Conservation (phyloP, 2,329 filamentous ascomycete genomes). For the Sporothrix sp. region DNA sequence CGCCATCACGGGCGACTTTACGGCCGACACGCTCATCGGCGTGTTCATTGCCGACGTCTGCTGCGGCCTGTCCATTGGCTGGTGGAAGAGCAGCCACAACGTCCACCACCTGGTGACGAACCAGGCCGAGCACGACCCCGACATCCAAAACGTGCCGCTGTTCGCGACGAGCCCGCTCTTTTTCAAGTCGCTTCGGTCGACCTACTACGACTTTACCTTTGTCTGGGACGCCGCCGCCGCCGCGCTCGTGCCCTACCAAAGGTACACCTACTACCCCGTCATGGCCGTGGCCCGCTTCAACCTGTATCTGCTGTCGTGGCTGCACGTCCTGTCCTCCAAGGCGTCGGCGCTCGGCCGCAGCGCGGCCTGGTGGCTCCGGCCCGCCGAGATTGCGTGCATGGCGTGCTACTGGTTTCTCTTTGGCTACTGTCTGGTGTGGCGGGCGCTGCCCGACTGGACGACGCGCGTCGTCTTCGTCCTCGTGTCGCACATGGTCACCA, state of each 20-base stretch:
- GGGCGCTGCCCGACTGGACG: constrained; percentile 46
- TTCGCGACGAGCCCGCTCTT: constrained; percentile 59
- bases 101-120: constrained; percentile 60
- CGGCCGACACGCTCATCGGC: constrained; percentile 48
- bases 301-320: constrained; percentile 58
- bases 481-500: constrained; percentile 54
- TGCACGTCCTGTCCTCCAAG: constrained; percentile 48
- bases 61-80: constrained; percentile 56
- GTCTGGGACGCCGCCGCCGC: constrained; percentile 52
- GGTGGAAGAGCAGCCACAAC: constrained; percentile 62
- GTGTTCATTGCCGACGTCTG: constrained; percentile 56
- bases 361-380: constrained; percentile 58
- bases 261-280: constrained; percentile 59
- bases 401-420: constrained; percentile 58
- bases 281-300: constrained; percentile 63
- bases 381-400: constrained; percentile 54
- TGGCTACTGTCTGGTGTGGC: constrained; percentile 55
- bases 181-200: constrained; percentile 52
- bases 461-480: constrained; percentile 52
- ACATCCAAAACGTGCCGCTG: constrained; percentile 58
- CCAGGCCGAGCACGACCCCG: constrained; percentile 49
- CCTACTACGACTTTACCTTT: constrained; percentile 57
- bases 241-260: constrained; percentile 49
- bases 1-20: constrained; percentile 52
- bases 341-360: constrained; percentile 45